Base-by-base conservation (phyloP, 305 asterid species). In the Striga hermonthica region DNA sequence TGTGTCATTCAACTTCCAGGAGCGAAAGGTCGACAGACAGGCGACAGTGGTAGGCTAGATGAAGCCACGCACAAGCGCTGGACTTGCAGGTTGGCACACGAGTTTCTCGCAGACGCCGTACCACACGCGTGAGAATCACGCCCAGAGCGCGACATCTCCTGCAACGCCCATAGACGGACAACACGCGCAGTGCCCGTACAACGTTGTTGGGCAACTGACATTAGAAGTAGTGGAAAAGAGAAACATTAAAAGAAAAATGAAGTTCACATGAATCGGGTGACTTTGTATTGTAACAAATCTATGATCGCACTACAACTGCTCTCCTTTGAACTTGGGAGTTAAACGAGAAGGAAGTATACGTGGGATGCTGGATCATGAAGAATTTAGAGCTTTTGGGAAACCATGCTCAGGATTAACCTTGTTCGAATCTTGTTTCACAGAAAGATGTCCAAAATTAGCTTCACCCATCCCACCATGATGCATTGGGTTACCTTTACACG, bases 301-400 rank as follows among this genome's bases (percentile, higher is more conserved):
- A 8, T 8, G 12, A 22, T 22, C 59, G 75, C 44, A 60, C 69
- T 70, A 68, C 67, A 60, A 62, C 69, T 44, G 44, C 52, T 71
- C 60, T 70, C 62, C 61, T 70, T 57, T 56, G 62, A 67, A 70
- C 59, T 73, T 74, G 58, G 80, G 65, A 56, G 70, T 49, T 39
- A 40, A 68, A 54, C 62, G 67, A 37, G 78, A 67, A 62, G 78
- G 79, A 62, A 57, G 78, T 63, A 67, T 57, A 52, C 36, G 72
- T 65, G 75, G 60, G 16, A 65, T 68, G 49, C 53, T 69, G 47
- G 74, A 63, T 65, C 13, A 57, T 49, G 62, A 72, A 22, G 72
- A 65, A 48, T 72, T 73, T 50, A 63, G 60, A 59, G 78, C 48
- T 64, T 75, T 68, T 4, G 76, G 75, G 57, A 66, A 75, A 9